These are phyloP conservation scores for Lodderomyces orthopsilosis DNA, from an alignment of 1,139 yeast genomes.

Conservation along the genomic window DNA sequence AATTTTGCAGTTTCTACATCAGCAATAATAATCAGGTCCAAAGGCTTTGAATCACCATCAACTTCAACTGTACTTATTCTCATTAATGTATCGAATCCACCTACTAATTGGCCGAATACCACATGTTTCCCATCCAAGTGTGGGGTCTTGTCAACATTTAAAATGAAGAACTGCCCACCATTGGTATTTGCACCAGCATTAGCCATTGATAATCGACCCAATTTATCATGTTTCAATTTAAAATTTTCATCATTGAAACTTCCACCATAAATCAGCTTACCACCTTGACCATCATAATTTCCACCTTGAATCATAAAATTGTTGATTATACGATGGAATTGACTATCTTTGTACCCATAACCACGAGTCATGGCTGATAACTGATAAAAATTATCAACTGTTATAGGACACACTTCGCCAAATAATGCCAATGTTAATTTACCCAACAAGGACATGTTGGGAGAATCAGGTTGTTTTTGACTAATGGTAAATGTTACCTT, in stretches of 20 bases:
- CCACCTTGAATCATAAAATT: constrained; percentile 45
- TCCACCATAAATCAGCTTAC: constrained; percentile 26
- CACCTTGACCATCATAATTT: constrained; percentile 32
- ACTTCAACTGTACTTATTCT: constrained; percentile 36
- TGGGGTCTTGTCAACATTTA: constrained; percentile 25
- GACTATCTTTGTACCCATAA: constrained; percentile 31
- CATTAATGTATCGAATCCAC: constrained; percentile 38
- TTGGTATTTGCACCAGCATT: constrained; percentile 42
- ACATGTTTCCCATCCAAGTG: constrained; percentile 56
- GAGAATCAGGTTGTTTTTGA: constrained; percentile 15
- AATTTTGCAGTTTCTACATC: constrained; percentile 13
- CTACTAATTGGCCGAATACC: constrained; percentile 54
- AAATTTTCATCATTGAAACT: constrained; percentile 41
- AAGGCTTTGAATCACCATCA: constrained; percentile 35
- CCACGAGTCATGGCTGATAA: constrained; percentile 33
- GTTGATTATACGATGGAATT: constrained; percentile 38
- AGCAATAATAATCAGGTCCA: constrained; percentile 29
- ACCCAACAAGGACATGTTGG: constrained; percentile 16
- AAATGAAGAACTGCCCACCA: constrained; percentile 44
- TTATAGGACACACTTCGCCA: constrained; percentile 34
- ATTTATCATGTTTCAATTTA: constrained; percentile 30
- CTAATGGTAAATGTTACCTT: constrained; percentile 23
- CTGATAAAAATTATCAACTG: constrained; percentile 37
- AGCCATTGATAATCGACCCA: constrained; percentile 44
- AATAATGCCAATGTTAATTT: constrained; percentile 23